Base-by-base conservation (phyloP, 164 flowering plant species). In the Vitis rotundifolia region DNA sequence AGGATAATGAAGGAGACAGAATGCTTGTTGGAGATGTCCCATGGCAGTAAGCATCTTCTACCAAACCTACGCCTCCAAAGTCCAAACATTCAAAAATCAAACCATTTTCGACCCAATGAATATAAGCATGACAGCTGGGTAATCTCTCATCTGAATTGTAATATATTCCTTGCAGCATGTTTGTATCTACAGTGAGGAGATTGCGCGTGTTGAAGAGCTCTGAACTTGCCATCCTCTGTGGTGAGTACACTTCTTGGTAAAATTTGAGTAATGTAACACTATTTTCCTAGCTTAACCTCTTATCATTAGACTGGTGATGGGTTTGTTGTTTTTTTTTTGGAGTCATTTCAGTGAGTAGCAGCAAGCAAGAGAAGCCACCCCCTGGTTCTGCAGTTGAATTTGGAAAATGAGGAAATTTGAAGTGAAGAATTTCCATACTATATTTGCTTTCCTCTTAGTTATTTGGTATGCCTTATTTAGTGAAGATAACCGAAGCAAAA, bases 101-200 rank as follows among this genome's bases (percentile, higher is more conserved):
- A 37, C 44, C 7, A 37, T 37, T 37, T 37, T 37, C 6, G 44
- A 3, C 44, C 44, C 44, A 37, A 37, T 37, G 3, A 37, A 37
- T 37, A 37, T 37, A 37, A 37, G 44, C 44, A 37, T 37, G 44
- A 37, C 0, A 37, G 44, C 44, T 3, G 44, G 44, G 44, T 0
- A 37, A 6, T 37, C 44, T 37, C 44, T 37, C 6, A 37, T 3
- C 44, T 37, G 44, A 37, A 37, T 37, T 3, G 0, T 37, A 6
- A 37, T 72, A 31, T 61, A 31, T 14, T 28, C 57, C 22, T 71
- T 80, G 77, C 84, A 88, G 89, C 55, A 88, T 86, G 89, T 88
- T 88, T 79, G 86, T 82, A 11, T 76, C 80, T 2, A 77, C 89
- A 0, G 91, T 77, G 60, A 88, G 83, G 74, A 79, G 89, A 77